Evolutionary conservation across 192 early-diverging fungal genomes (phyloP), one percentile per base, ranked within the genome.

Genomic region (Glomus cerebriforme): DNA sequence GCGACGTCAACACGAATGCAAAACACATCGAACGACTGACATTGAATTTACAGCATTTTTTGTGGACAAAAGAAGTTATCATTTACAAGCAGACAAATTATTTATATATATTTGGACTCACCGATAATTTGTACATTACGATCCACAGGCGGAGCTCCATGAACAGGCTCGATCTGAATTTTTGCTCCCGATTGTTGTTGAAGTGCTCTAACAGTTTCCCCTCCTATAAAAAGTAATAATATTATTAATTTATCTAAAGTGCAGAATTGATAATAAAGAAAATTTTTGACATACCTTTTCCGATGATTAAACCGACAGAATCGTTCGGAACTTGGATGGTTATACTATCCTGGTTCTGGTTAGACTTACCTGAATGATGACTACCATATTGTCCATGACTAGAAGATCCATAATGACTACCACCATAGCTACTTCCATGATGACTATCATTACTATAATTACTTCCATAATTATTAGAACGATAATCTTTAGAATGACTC

Each of bases 151-250:
- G 82, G 79, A 10, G 79, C 79, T 24, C 80, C 82, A 13, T 82
- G 83, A 45, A 82, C 83, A 49, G 84, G 83, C 73, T 90, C 87
- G 10, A 91, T 88, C 59, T 87, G 87, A 71, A 91, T 88, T 81
- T 86, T 89, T 19, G 90, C 88, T 3, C 88, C 87, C 0, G 90
- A 89, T 75, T 89, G 85, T 59, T 87, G 85, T 82, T 91, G 88
- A 47, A 91, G 84, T 58, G 80, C 73, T 72, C 86, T 81, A 13
- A 91, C 87, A 13, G 88, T 91, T 73, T 91, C 90, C 32, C 90
- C 90, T 39, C 89, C 87, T 86, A 49, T 43, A 79, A 86, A 85
- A 15, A 85, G 78, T 17, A 83, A 63, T 2, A 86, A 87, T 27
- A 85, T 66, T 6, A 15, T 27, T 19, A 66, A 73, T 58, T 2